phyloP scores from a whole-genome alignment of 192 early-diverging fungal species.

The Entrophospora sp. region DNA sequence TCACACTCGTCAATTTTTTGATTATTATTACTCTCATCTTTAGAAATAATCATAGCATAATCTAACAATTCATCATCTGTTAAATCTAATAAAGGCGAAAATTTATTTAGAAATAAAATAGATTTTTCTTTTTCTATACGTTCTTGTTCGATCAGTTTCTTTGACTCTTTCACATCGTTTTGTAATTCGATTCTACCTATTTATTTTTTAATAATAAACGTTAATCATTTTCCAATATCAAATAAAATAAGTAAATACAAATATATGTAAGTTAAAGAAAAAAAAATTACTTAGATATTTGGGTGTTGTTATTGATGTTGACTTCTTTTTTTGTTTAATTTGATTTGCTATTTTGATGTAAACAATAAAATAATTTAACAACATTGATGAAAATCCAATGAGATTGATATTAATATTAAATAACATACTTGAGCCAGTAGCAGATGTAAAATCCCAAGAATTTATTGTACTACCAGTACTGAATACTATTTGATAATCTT shows the following conservation, averaged over 20 bases:
- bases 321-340: not conserved
- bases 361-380: not conserved
- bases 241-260: not conserved
- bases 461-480: not conserved
- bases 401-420: not conserved
- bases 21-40: too few relatives aligned
- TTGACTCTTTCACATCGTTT: not conserved
- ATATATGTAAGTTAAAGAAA: not conserved
- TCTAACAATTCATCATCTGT: slow-evolving; percentile 3
- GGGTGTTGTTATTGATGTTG: not conserved
- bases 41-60: slow-evolving; percentile 3
- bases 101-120: not conserved
- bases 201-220: too few relatives aligned
- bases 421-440: not conserved
- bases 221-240: too few relatives aligned
- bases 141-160: not conserved
- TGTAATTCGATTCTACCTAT: not conserved
- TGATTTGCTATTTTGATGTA: not conserved
- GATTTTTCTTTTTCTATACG: not conserved
- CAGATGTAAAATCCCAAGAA: not conserved
- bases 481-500: not conserved
- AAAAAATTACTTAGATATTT: not conserved
- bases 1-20: too few relatives aligned
- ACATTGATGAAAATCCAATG: not conserved
- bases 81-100: not conserved